phyloP scores from a whole-genome alignment of 192 early-diverging fungal species.

The Funneliformis geosporum region DNA sequence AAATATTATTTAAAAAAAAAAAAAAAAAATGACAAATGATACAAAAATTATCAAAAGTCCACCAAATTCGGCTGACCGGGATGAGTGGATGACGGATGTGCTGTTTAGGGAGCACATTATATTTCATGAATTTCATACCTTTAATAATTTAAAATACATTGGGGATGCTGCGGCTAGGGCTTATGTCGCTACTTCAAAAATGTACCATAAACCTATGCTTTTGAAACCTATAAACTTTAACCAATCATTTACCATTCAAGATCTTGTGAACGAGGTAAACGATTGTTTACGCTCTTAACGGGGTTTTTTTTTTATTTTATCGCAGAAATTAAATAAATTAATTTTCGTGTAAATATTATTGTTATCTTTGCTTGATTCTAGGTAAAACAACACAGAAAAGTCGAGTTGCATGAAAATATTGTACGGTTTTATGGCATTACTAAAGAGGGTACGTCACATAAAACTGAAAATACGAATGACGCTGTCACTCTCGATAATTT shows the following conservation, averaged over 20 bases:
- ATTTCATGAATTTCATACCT: not conserved
- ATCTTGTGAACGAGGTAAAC: not conserved
- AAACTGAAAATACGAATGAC: not conserved
- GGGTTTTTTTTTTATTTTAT: not conserved
- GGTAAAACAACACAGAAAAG: not conserved
- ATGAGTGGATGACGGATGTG: not conserved
- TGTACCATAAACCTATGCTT: not conserved
- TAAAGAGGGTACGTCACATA: not conserved
- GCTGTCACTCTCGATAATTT: no score
- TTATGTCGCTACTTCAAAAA: not conserved
- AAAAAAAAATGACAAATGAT: no score
- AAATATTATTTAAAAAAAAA: no score
- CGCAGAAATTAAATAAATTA: not conserved
- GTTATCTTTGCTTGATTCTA: not conserved
- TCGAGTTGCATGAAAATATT: not conserved
- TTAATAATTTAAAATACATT: not conserved
- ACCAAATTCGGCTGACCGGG: not conserved
- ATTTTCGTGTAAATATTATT: not conserved
- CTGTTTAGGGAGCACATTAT: not conserved
- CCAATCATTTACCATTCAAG: not conserved
- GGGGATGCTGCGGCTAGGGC: not conserved
- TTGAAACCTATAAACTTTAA: not conserved
- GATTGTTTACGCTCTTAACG: not conserved
- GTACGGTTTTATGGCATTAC: slow-evolving; percentile 8
- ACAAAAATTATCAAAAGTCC: no score